Conservation (phyloP, 805 yeast species). For the Schwanniomyces vanrijiae region DNA sequence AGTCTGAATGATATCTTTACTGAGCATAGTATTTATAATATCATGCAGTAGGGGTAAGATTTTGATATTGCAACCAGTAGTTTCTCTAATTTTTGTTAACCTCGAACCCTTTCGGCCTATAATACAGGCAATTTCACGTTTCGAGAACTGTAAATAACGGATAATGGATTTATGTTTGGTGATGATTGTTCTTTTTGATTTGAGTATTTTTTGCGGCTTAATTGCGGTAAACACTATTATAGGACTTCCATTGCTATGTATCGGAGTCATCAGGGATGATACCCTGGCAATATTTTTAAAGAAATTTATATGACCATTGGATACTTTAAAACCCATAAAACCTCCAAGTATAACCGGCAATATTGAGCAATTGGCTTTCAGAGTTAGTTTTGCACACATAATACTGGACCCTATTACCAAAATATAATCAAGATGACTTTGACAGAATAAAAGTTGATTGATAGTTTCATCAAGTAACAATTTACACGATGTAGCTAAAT, state of each 20-base stretch:
- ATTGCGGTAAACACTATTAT: not conserved
- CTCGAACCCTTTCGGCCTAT: constrained; percentile 26
- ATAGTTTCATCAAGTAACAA: not conserved
- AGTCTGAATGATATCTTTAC: constrained; percentile 14
- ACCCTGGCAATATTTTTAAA: not conserved
- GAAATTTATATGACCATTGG: not conserved
- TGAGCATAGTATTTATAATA: constrained; percentile 6
- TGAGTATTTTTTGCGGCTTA: not conserved
- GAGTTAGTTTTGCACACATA: not conserved
- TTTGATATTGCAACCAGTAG: constrained; percentile 21
- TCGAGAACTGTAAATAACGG: constrained; percentile 2
- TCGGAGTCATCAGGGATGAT: not conserved
- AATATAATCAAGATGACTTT: not conserved
- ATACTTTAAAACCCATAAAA: not conserved
- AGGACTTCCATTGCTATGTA: not conserved
- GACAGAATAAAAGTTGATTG: not conserved
- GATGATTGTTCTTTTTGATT: not conserved
- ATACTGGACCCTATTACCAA: not conserved
- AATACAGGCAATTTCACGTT: constrained; percentile 21
- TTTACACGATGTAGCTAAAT: not conserved
- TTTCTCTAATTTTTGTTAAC: constrained; percentile 20
- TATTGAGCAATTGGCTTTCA: not conserved
- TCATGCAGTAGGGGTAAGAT: constrained; percentile 14
- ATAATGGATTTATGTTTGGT: not conserved
- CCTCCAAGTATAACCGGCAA: not conserved